Evolutionary conservation across 1,284 basidiomycete species (phyloP).

Genomic region (Chalciporus sp.): DNA sequence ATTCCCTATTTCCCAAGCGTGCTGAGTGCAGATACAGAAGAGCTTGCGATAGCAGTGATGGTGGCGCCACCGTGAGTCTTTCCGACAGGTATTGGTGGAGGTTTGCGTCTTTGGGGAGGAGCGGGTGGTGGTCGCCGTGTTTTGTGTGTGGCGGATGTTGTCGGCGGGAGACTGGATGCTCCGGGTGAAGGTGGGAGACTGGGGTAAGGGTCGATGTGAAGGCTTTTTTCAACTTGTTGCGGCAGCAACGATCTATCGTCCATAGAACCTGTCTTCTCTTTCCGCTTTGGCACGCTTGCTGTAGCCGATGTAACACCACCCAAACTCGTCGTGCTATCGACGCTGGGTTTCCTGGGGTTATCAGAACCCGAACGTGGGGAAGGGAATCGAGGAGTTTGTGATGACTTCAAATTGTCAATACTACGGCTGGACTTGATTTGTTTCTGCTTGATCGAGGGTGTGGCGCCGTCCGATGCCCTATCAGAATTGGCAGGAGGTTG

Average conservation of each 20-base stretch:
- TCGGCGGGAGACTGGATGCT: slow-evolving; percentile 19
- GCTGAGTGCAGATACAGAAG: slow-evolving; percentile 13
- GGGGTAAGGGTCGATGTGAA: slow-evolving; percentile 16
- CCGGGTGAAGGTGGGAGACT: slow-evolving; percentile 18
- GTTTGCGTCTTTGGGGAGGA: slow-evolving; percentile 63
- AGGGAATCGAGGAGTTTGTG: slow-evolving; percentile 17
- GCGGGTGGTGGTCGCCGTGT: slow-evolving; percentile 45
- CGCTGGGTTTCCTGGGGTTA: slow-evolving; percentile 45
- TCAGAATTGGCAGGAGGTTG: slow-evolving; percentile 35
- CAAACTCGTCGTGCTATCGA: slow-evolving; percentile 55
- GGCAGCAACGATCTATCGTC: slow-evolving; percentile 25
- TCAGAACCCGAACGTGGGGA: slow-evolving; percentile 41
- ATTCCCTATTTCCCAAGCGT: slow-evolving; percentile 21
- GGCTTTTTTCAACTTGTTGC: slow-evolving; percentile 18
- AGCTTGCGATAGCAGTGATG: slow-evolving; percentile 52
- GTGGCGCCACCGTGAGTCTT: slow-evolving; percentile 47
- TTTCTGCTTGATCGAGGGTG: slow-evolving; percentile 38
- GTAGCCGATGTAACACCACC: slow-evolving; percentile 43
- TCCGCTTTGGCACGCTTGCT: slow-evolving; percentile 22
- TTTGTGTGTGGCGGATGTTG: slow-evolving; percentile 11
- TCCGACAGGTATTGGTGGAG: slow-evolving; percentile 60
- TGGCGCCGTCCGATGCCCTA: slow-evolving; percentile 23
- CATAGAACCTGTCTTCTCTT: slow-evolving; percentile 38
- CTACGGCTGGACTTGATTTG: slow-evolving; percentile 63
- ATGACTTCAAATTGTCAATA: slow-evolving; percentile 49